A percentile compares a stretch with the other conserved stretches of the same genome.
phyloP scores from a whole-genome alignment of 306 rosid species.

The Vigna radiata region DNA sequence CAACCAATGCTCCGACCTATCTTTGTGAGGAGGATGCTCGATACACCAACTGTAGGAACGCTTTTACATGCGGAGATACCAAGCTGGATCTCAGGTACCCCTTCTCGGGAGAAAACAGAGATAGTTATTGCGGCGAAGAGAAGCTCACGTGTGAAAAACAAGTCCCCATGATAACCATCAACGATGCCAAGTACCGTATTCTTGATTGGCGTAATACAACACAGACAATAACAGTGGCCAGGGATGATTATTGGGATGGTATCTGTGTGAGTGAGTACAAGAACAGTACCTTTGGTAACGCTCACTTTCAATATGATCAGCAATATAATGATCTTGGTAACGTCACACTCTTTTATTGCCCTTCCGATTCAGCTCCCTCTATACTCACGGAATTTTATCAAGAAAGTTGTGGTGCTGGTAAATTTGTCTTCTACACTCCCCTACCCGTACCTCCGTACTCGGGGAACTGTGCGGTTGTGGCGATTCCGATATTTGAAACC shows the following conservation, averaged over 20 bases:
- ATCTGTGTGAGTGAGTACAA: not conserved
- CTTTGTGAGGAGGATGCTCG: not conserved
- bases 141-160: not conserved
- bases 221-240: conserved; percentile 27
- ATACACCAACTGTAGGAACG: not conserved
- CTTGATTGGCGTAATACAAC: not conserved
- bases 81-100: conserved; percentile 29
- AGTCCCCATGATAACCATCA: conserved; percentile 9
- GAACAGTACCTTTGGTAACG: conserved; percentile 25
- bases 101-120: conserved; percentile 45
- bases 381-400: fast-evolving
- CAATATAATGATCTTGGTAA: not conserved
- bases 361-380: not conserved
- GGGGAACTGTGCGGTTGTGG: not conserved
- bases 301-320: conserved; percentile 3
- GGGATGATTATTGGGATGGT: conserved; percentile 37
- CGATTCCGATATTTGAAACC: not conserved
- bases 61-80: conserved; percentile 16
- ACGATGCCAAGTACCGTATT: conserved; percentile 33
- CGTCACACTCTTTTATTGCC: conserved; percentile 35
- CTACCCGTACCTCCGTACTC: fast-evolving
- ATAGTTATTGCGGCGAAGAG: conserved; percentile 25
- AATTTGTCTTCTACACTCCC: not conserved
- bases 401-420: too few species aligned
- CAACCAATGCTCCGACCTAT: conserved; percentile 20